These are phyloP conservation scores for Hibiscus tridactylites DNA, from an alignment of 345 rosid species.

Conservation along the genomic window DNA sequence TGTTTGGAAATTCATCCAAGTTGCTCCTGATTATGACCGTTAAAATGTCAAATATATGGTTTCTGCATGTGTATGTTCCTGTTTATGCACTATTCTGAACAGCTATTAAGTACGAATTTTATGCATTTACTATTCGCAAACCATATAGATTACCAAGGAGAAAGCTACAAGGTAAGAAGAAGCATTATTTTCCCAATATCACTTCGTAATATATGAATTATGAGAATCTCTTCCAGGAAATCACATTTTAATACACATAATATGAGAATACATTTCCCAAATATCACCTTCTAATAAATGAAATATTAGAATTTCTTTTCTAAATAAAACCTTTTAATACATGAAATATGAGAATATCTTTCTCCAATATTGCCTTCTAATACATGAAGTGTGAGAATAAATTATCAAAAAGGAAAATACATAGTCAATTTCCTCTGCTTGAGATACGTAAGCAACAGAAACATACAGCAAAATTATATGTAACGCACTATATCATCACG, in stretches of 20 bases:
- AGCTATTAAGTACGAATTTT: neutral
- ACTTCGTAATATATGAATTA: neutral
- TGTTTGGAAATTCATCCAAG: slow-evolving; percentile 35
- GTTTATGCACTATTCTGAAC: neutral
- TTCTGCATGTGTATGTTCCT: neutral
- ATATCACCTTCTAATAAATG: neutral
- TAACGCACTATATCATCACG: neutral
- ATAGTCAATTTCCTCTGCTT: neutral
- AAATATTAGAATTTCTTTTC: neutral
- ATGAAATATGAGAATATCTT: neutral
- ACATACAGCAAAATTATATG: neutral
- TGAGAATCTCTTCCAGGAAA: neutral
- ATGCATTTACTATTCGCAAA: neutral
- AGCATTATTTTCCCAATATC: neutral
- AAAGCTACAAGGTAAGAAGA: neutral
- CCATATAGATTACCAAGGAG: neutral
- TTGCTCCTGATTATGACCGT: slow-evolving; percentile 32
- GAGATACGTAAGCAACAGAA: neutral
- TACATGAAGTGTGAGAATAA: neutral
- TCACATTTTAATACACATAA: neutral
- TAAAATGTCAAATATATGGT: slow-evolving; percentile 4
- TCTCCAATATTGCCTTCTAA: neutral
- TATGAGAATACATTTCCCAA: neutral
- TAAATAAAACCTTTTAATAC: neutral
- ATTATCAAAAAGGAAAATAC: neutral